phyloP scores from a whole-genome alignment of 2,329 filamentous ascomycete genomes.

The Helicocarpus griseus region DNA sequence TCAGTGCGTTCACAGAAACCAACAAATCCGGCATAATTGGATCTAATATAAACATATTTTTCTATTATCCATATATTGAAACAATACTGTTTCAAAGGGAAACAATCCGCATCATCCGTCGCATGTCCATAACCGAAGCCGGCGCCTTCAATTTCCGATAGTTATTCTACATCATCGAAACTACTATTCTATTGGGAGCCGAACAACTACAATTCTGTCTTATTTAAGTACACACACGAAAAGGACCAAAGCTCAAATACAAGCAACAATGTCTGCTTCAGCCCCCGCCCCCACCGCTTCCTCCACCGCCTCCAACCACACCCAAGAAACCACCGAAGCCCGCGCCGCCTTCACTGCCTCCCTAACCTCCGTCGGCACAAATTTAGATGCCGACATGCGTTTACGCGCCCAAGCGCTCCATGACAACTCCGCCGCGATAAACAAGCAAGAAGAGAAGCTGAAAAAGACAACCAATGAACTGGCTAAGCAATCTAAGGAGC shows the following conservation, averaged over 20 bases:
- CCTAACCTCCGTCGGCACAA: conserved; percentile 34
- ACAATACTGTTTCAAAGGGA: neutral
- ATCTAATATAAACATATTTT: neutral
- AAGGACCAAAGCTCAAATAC: conserved; percentile 5
- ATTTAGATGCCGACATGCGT: conserved; percentile 44
- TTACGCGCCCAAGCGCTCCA: conserved; percentile 48
- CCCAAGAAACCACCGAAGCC: conserved; percentile 33
- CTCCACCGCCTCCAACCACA: conserved; percentile 8
- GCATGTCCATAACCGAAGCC: neutral
- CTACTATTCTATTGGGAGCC: too few species aligned
- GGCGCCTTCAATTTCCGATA: neutral
- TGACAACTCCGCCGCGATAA: conserved; percentile 43
- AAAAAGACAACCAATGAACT: conserved; percentile 41
- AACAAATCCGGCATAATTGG: neutral
- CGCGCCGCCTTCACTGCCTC: conserved; percentile 36
- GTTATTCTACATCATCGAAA: neutral
- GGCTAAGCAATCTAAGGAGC: conserved; percentile 43
- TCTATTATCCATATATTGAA: too few species aligned
- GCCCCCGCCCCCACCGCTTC: conserved; percentile 2
- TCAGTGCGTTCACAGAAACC: too few species aligned
- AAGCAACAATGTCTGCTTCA: conserved; percentile 8
- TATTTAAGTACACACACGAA: too few species aligned
- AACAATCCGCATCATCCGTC: neutral
- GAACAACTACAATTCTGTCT: too few species aligned
- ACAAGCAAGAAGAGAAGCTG: conserved; percentile 47